These are phyloP conservation scores for Venturiaceae sp. DNA, from an alignment of 2,329 filamentous ascomycete genomes.

Conservation along the genomic window DNA sequence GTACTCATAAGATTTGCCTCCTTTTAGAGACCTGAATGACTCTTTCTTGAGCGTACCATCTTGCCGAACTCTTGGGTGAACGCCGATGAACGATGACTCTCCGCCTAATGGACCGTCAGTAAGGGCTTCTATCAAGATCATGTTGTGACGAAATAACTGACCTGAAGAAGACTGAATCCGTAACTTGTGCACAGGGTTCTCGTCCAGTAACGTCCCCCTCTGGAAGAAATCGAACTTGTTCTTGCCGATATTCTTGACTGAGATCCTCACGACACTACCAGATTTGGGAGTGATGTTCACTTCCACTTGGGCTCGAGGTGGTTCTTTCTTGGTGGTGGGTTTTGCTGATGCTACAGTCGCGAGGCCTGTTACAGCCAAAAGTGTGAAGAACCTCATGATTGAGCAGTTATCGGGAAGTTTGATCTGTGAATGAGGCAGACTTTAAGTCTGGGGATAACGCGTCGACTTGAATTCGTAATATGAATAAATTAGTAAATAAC, in stretches of 20 bases:
- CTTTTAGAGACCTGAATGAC: background rate
- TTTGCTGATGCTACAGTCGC: background rate
- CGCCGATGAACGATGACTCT: background rate
- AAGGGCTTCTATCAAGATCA: background rate
- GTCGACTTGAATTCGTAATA: background rate
- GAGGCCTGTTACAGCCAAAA: background rate
- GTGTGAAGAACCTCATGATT: background rate
- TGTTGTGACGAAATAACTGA: background rate
- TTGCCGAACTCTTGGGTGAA: background rate
- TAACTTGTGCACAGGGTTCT: background rate
- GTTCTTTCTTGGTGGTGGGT: background rate
- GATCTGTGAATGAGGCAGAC: background rate
- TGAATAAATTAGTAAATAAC: background rate
- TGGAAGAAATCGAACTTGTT: background rate
- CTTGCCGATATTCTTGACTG: background rate
- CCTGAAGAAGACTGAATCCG: background rate
- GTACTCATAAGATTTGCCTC: background rate
- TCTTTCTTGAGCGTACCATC: background rate
- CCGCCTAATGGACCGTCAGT: background rate
- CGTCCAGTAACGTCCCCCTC: background rate
- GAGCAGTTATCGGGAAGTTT: background rate
- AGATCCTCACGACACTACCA: background rate
- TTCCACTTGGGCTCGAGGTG: background rate
- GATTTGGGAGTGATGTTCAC: background rate
- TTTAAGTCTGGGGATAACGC: background rate